Base-by-base conservation (phyloP, 1,284 basidiomycete genomes). In the Mycena sp. region DNA sequence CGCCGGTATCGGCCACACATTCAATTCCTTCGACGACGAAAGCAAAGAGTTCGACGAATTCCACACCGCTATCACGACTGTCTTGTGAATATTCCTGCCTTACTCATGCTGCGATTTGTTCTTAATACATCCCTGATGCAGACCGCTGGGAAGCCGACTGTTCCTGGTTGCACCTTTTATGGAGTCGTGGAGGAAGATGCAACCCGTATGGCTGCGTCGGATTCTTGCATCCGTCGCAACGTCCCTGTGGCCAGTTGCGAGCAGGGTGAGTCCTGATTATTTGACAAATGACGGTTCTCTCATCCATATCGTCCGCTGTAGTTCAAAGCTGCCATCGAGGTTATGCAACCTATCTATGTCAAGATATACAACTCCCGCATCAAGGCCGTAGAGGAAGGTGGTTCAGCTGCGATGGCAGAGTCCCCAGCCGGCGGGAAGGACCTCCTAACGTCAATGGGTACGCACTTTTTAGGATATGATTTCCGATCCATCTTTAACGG, bases 1-100 rank as follows among this genome's bases (percentile, higher is more conserved):
- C 46, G 78, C 74, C 16, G 79, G 78, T 3, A 69, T 81, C 2
- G 79, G 79, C 4, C 74, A 80, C 59, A 76, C 78, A 2, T 80
- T 80, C 72, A 73, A 77, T 53, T 74, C 75, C 14, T 73, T 79
- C 28, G 70, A 70, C 9, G 67, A 70, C 25, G 66, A 75, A n/a
- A 73, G 72, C 37, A 53, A 70, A 17, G 67, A 71, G 21, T 76
- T 75, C 44, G 64, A 61, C 17, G 61, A 68, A 23, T 72, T 72
- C 57, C 44, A 45, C 23, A 51, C 29, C 6, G 58, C 41, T 9
- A 58, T 61, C n/a, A 43, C 58, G 4, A 41, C 48, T 10, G 51
- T 51, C 12, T 35, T 61, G 46, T 63, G 32, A 37, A 26, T 43
- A 38, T 14, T 35, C 32, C 32, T 14, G 14, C 9, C 7, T 16